These are phyloP conservation scores for Sphagnurus paluster DNA, from an alignment of 1,284 basidiomycete species.

Conservation along the genomic window DNA sequence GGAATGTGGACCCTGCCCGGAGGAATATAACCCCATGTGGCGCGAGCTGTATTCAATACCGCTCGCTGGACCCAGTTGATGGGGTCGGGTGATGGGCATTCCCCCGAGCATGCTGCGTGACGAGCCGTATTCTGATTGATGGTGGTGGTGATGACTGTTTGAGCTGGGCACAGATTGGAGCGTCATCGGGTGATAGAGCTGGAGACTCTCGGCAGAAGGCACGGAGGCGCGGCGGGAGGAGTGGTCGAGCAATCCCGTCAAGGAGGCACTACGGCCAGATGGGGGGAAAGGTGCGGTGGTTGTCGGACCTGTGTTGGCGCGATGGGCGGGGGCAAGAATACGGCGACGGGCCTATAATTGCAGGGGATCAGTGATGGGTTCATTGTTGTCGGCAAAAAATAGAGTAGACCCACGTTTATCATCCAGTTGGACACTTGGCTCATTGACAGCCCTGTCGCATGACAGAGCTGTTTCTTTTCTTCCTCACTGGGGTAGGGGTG, in stretches of 20 bases:
- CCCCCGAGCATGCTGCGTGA: conserved; percentile 35
- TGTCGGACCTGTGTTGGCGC: conserved; percentile 69
- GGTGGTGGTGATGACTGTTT: conserved; percentile 33
- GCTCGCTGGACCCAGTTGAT: conserved; percentile 31
- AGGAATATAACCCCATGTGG: conserved; percentile 36
- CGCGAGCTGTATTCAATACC: conserved; percentile 31
- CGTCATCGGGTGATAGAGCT: conserved; percentile 74
- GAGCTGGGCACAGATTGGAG: conserved; percentile 54
- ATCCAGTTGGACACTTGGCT: conserved; percentile 90
- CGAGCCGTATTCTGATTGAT: conserved; percentile 29
- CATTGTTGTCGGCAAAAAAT: conserved; percentile 18
- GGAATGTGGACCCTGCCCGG: conserved; percentile 30
- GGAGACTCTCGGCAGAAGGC: conserved; percentile 57
- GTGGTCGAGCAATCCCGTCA: conserved; percentile 43
- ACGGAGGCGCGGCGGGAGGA: conserved; percentile 42
- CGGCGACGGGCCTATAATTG: conserved; percentile 67
- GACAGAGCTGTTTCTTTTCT: conserved; percentile 87
- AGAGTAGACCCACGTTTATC: conserved; percentile 69
- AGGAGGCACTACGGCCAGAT: conserved; percentile 42
- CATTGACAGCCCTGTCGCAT: conserved; percentile 84
- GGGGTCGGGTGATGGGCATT: conserved; percentile 29
- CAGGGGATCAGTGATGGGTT: conserved; percentile 17
- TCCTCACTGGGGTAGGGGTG: conserved; percentile 91
- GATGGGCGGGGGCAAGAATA: conserved; percentile 78
- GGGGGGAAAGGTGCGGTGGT: conserved; percentile 70